Conservation (phyloP, 306 rosid species). For the Corylus americana region DNA sequence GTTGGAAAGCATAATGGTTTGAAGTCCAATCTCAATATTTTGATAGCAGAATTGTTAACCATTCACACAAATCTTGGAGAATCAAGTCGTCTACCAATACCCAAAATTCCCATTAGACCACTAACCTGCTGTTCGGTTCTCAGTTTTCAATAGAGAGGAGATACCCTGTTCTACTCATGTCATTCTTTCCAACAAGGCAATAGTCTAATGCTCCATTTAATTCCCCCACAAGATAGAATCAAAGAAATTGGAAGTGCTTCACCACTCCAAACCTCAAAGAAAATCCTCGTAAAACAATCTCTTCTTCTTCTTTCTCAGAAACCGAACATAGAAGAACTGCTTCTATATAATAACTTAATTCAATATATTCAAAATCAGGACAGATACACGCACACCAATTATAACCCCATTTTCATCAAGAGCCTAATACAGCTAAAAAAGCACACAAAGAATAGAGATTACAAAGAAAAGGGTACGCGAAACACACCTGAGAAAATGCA, state of each 20-base stretch:
- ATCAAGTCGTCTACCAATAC: not conserved
- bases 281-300: not conserved
- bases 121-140: not conserved
- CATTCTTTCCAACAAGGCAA: not conserved
- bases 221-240: not conserved
- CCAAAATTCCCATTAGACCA: not conserved
- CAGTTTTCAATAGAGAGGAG: not conserved
- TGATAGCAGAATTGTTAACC: too few relatives aligned
- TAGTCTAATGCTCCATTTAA: not conserved
- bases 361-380: not conserved
- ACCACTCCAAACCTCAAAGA: slow-evolving; percentile 1
- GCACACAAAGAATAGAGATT: slow-evolving; percentile 2
- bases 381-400: not conserved
- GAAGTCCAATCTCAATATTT: not conserved
- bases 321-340: not conserved
- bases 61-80: not conserved
- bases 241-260: slow-evolving; percentile 1
- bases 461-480: not conserved
- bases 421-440: not conserved
- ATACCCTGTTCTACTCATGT: not conserved
- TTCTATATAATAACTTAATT: not conserved
- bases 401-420: not conserved
- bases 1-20: not conserved
- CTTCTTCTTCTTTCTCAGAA: not conserved
- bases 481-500: slow-evolving; percentile 63